phyloP scores from a whole-genome alignment of 345 rosid genomes.

The Populus alba region DNA sequence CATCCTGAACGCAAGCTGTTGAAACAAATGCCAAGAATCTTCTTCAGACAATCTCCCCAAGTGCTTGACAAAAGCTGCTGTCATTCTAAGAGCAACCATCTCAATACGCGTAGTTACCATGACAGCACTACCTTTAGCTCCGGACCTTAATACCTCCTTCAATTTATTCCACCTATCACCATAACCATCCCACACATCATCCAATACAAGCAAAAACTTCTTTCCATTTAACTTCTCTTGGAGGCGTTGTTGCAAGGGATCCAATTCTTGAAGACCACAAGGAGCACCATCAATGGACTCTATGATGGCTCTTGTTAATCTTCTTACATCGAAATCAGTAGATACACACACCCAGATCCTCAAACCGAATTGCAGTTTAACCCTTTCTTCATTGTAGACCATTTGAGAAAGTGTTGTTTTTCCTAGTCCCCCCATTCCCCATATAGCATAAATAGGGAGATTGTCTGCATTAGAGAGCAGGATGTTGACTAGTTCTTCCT shows the following conservation, averaged over 20 bases:
- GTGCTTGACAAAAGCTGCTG: neutral
- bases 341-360: conserved; percentile 13
- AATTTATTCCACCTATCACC: neutral
- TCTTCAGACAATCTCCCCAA: neutral
- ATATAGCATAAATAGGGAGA: neutral
- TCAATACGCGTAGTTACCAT: neutral
- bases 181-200: conserved; percentile 3
- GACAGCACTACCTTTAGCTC: neutral
- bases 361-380: neutral
- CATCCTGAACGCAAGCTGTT: neutral
- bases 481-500: neutral
- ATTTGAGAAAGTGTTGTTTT: neutral
- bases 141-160: neutral
- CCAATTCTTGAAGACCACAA: neutral
- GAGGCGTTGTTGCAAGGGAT: neutral
- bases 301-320: conserved; percentile 1
- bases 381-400: neutral
- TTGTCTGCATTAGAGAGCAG: neutral
- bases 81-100: conserved; percentile 5
- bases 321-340: neutral
- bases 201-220: conserved; percentile 6
- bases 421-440: neutral
- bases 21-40: conserved; percentile 12
- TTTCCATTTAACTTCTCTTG: neutral
- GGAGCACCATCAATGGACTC: neutral